Percentiles rank a stretch among this genome's conserved stretches.
These are phyloP conservation scores for Saccharomycopsis fodiens DNA, from an alignment of 805 yeast species.

Conservation along the genomic window DNA sequence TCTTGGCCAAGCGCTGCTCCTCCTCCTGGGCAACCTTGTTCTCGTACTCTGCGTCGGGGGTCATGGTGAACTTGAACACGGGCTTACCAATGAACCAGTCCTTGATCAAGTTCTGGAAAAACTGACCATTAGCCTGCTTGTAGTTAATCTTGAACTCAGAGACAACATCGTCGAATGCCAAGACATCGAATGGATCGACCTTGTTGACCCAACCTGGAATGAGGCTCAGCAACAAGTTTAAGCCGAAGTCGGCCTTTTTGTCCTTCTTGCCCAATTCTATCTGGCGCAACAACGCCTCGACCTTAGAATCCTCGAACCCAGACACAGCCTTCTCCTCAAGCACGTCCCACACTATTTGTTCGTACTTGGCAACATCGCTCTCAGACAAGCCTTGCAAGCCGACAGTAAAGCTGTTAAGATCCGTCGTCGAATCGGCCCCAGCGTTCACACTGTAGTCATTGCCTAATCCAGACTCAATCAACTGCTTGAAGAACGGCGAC, in stretches of 20 bases:
- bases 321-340: slow-evolving; percentile 35
- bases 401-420: slow-evolving; percentile 67
- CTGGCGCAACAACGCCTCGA: slow-evolving; percentile 87
- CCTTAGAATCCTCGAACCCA: slow-evolving; percentile 48
- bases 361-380: slow-evolving; percentile 40
- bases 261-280: slow-evolving; percentile 77
- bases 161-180: slow-evolving; percentile 60
- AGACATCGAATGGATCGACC: slow-evolving; percentile 61
- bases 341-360: slow-evolving; percentile 38
- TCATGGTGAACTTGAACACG: slow-evolving; percentile 66
- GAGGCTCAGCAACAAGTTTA: slow-evolving; percentile 62
- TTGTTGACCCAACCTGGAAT: slow-evolving; percentile 84
- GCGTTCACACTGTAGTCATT: slow-evolving; percentile 82
- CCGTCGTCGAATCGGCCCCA: slow-evolving; percentile 79
- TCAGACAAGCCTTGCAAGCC: slow-evolving; percentile 72
- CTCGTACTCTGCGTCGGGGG: slow-evolving; percentile 55
- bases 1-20: slow-evolving; percentile 36
- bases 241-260: slow-evolving; percentile 85
- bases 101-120: slow-evolving; percentile 56
- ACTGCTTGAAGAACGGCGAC: slow-evolving; percentile 78
- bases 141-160: slow-evolving; percentile 56
- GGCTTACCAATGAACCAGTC: slow-evolving; percentile 47
- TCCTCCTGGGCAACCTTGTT: slow-evolving; percentile 49
- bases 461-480: slow-evolving; percentile 80
- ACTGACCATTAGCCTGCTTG: slow-evolving; percentile 38